phyloP scores from a whole-genome alignment of 371 early-diverging fungal genomes.

The Mucor piriformis region DNA sequence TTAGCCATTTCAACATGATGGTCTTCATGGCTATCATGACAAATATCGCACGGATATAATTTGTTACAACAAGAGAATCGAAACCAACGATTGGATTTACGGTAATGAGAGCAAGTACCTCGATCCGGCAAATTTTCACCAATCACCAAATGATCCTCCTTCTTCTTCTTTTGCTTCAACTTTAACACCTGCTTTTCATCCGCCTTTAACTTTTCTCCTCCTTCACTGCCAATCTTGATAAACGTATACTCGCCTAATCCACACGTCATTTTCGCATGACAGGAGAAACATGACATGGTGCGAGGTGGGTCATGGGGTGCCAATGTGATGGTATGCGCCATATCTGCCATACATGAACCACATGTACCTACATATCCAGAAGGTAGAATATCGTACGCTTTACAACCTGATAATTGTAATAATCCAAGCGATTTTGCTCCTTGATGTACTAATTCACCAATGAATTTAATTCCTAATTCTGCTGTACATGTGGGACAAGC shows the following conservation, averaged over 20 bases:
- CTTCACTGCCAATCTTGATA: slow-evolving; percentile 51
- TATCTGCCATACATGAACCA: slow-evolving; percentile 47
- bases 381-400: slow-evolving; percentile 70
- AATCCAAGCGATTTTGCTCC: slow-evolving; percentile 65
- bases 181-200: slow-evolving; percentile 32
- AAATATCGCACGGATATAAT: slow-evolving; percentile 91
- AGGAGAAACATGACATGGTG: slow-evolving; percentile 54
- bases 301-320: slow-evolving; percentile 39
- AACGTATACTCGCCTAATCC: slow-evolving; percentile 53
- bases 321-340: slow-evolving; percentile 28
- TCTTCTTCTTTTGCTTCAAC: slow-evolving; percentile 50
- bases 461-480: slow-evolving; percentile 55
- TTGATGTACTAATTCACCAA: slow-evolving; percentile 59
- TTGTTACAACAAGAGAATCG: slow-evolving; percentile 87
- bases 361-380: slow-evolving; percentile 70
- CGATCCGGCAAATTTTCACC: slow-evolving; percentile 80
- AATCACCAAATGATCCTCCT: slow-evolving; percentile 53
- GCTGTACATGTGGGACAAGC: slow-evolving; percentile 73
- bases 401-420: slow-evolving; percentile 72
- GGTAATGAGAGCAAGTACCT: slow-evolving; percentile 94
- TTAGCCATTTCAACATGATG: slow-evolving; percentile 76
- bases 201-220: slow-evolving; percentile 37
- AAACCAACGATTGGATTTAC: slow-evolving; percentile 94
- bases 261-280: slow-evolving; percentile 55
- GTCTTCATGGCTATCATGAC: slow-evolving; percentile 85